A percentile compares a stretch with the other conserved stretches of the same genome.
Conservation (phyloP, 495 filamentous ascomycete genomes). For the Aspergillus incahuasiensis region DNA sequence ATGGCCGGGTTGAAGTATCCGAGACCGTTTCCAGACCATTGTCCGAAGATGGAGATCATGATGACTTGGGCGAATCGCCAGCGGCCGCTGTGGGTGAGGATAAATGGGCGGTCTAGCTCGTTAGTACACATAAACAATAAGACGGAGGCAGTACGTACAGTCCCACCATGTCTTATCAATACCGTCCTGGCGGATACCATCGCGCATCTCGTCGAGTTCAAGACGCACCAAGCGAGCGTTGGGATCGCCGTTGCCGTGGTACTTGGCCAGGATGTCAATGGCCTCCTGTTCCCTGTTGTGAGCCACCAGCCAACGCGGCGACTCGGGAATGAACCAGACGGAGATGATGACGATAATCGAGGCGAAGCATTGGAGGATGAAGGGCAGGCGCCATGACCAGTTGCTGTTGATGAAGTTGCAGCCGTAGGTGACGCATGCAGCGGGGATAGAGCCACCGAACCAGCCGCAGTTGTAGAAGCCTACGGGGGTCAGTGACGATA, state of each 20-base stretch:
- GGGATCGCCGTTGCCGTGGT: slow-evolving; percentile 53
- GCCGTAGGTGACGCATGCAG: slow-evolving; percentile 37
- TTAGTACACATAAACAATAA: neutral
- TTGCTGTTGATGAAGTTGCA: slow-evolving; percentile 35
- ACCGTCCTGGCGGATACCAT: slow-evolving; percentile 51
- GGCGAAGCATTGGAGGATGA: slow-evolving; percentile 43
- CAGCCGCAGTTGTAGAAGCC: slow-evolving; percentile 59
- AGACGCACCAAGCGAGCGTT: slow-evolving; percentile 50
- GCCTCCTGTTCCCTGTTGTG: slow-evolving; percentile 51
- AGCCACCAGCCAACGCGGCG: slow-evolving; percentile 54
- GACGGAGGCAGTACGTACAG: slow-evolving; percentile 31
- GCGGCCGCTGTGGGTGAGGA: slow-evolving; percentile 53
- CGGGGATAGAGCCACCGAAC: slow-evolving; percentile 53
- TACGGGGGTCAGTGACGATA: neutral
- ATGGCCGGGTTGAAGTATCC: slow-evolving; percentile 45
- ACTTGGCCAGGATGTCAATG: slow-evolving; percentile 50
- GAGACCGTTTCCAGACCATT: slow-evolving; percentile 46
- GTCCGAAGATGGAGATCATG: slow-evolving; percentile 58
- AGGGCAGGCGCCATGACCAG: slow-evolving; percentile 55
- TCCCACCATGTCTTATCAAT: slow-evolving; percentile 66
- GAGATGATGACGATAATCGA: slow-evolving; percentile 48
- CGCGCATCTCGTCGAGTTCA: slow-evolving; percentile 55
- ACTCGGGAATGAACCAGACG: slow-evolving; percentile 59
- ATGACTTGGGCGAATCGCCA: slow-evolving; percentile 62
- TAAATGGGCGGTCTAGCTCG: slow-evolving; percentile 44